A percentile compares a stretch with the other conserved stretches of the same genome.
Conservation (phyloP, 2,329 filamentous ascomycete genomes). For the Curvularia eragrostidis region DNA sequence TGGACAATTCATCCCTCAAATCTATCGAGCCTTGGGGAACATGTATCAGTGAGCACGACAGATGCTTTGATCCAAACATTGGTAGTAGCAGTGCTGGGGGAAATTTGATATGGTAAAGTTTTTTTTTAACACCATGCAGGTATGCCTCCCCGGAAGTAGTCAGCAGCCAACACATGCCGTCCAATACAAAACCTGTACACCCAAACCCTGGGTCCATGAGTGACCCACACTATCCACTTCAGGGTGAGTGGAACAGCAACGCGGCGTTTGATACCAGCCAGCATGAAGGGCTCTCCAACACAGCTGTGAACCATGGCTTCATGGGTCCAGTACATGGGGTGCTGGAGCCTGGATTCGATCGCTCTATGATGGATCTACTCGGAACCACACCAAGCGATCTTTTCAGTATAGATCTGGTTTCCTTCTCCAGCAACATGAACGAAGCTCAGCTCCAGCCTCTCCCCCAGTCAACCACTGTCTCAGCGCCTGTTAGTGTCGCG, state of each 20-base stretch:
- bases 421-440: neutral
- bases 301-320: too few species aligned
- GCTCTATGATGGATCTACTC: neutral
- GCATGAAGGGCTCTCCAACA: too few species aligned
- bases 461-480: neutral
- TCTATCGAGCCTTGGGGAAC: neutral
- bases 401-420: too few species aligned
- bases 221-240: neutral
- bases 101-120: constrained; percentile 1
- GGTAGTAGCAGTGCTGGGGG: neutral
- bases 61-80: too few species aligned
- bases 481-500: neutral
- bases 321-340: too few species aligned
- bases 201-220: neutral
- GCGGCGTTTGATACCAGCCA: too few species aligned
- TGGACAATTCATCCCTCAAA: neutral
- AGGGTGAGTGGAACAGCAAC: too few species aligned
- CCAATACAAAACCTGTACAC: neutral
- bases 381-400: too few species aligned
- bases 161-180: too few species aligned
- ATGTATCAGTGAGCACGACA: neutral
- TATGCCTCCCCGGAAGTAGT: constrained; percentile 7
- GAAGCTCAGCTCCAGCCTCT: neutral
- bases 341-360: neutral
- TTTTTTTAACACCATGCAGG: constrained; percentile 20